A percentile compares a stretch with the other conserved stretches of the same genome.
Conservation (phyloP, 2,329 filamentous ascomycete genomes). For the Colletotrichum shisoi region DNA sequence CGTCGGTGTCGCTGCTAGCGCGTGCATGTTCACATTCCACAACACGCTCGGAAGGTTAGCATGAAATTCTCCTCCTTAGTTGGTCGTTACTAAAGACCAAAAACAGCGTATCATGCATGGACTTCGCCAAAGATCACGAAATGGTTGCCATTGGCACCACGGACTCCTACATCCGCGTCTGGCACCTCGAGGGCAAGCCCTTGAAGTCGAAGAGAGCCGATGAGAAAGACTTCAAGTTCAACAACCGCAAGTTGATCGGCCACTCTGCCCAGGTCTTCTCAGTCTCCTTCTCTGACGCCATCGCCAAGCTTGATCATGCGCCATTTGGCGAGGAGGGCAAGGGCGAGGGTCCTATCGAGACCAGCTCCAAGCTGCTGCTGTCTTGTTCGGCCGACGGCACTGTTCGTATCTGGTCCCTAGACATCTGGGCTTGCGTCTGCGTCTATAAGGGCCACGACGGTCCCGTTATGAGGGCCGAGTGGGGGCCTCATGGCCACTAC, state of each 20-base stretch:
- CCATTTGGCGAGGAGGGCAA: conserved; percentile 60
- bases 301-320: conserved; percentile 62
- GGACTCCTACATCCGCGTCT: conserved; percentile 95
- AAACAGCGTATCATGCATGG: conserved; percentile 82
- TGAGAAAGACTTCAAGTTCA: conserved; percentile 67
- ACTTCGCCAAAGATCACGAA: conserved; percentile 90
- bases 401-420: conserved; percentile 90
- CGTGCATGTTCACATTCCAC: conserved; percentile 98
- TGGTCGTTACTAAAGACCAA: conserved; percentile 38
- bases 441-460: conserved; percentile 93
- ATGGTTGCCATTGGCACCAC: conserved; percentile 88
- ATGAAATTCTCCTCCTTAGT: neutral
- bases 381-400: conserved; percentile 89
- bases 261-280: conserved; percentile 90
- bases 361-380: conserved; percentile 76
- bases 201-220: conserved; percentile 71
- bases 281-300: conserved; percentile 82
- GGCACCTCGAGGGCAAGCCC: conserved; percentile 86
- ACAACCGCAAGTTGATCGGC: conserved; percentile 78
- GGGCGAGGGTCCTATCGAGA: conserved; percentile 56
- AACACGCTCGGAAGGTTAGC: conserved; percentile 89
- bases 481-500: conserved; percentile 95
- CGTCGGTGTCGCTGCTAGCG: conserved; percentile 81
- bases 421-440: conserved; percentile 90
- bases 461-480: conserved; percentile 86